Evolutionary conservation across 1,284 basidiomycete species (phyloP).

Genomic region (Moesziomyces antarcticus): DNA sequence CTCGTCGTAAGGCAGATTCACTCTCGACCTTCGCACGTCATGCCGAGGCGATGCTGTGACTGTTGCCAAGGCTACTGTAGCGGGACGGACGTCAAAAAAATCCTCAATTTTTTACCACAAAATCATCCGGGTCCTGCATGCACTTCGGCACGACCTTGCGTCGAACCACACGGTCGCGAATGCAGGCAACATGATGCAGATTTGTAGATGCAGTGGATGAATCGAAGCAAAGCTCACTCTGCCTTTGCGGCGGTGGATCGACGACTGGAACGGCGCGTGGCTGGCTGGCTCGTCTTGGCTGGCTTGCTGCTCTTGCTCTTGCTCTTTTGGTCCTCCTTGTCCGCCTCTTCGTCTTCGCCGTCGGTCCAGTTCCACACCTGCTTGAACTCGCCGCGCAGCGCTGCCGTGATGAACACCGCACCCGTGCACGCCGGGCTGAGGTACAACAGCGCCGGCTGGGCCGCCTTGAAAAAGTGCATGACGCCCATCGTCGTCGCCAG

Average conservation of each 20-base stretch:
- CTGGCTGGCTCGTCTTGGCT: slow-evolving; percentile 11
- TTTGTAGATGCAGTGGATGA: too few relatives aligned
- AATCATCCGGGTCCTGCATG: too few relatives aligned
- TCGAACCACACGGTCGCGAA: too few relatives aligned
- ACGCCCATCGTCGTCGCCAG: slow-evolving; percentile 83
- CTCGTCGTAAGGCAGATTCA: too few relatives aligned
- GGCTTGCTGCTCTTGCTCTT: slow-evolving; percentile 25
- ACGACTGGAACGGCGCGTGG: slow-evolving; percentile 24
- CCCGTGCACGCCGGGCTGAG: slow-evolving; percentile 74
- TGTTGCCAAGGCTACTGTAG: too few relatives aligned
- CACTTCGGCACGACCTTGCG: too few relatives aligned
- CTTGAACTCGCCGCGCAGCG: slow-evolving; percentile 67
- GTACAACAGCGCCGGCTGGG: slow-evolving; percentile 93
- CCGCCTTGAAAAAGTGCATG: slow-evolving; percentile 83
- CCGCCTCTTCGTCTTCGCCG: slow-evolving; percentile 40
- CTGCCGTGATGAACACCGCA: slow-evolving; percentile 68
- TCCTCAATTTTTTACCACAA: too few relatives aligned
- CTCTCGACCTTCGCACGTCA: too few relatives aligned
- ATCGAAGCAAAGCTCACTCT: slow-evolving; percentile 9
- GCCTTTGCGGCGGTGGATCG: slow-evolving; percentile 9
- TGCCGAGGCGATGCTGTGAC: too few relatives aligned
- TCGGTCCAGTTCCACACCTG: slow-evolving; percentile 60
- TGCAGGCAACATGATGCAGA: too few relatives aligned
- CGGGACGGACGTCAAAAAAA: too few relatives aligned
- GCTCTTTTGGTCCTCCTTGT: slow-evolving; percentile 21